phyloP scores from a whole-genome alignment of 352 stramenopile genomes.

The Phytophthora fragariaefolia region DNA sequence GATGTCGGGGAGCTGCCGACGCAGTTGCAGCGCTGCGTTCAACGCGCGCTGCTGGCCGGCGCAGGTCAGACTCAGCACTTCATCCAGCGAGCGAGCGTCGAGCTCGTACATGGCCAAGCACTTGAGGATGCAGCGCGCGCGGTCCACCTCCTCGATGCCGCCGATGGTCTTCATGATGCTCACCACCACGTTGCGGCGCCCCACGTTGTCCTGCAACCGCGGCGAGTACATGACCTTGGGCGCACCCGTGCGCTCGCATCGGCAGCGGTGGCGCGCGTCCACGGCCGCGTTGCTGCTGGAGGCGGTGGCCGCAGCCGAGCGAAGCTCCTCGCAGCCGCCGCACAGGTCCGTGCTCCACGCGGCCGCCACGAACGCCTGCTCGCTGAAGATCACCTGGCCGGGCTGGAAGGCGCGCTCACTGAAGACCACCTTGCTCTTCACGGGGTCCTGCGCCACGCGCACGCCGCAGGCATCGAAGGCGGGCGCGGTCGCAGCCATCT shows the following conservation, averaged over 20 bases:
- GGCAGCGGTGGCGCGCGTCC: constrained; percentile 37
- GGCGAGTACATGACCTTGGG: constrained; percentile 53
- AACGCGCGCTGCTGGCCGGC: constrained; percentile 50
- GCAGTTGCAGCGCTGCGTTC: constrained; percentile 50
- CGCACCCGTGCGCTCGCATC: constrained; percentile 39
- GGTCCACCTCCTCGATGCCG: constrained; percentile 73
- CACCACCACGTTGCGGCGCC: constrained; percentile 62
- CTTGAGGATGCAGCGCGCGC: constrained; percentile 73
- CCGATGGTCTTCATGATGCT: constrained; percentile 61
- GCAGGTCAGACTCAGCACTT: constrained; percentile 56
- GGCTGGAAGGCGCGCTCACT: constrained; percentile 58
- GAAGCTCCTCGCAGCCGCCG: constrained; percentile 57
- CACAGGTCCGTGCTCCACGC: constrained; percentile 75
- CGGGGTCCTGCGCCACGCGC: constrained; percentile 51
- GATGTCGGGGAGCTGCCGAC: constrained; percentile 54
- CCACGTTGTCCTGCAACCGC: constrained; percentile 47
- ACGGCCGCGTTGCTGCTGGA: constrained; percentile 15
- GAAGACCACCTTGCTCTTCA: constrained; percentile 72
- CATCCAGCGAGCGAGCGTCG: constrained; percentile 49
- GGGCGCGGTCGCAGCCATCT: constrained; percentile 51
- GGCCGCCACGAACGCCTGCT: constrained; percentile 76
- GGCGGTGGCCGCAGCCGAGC: constrained; percentile 27
- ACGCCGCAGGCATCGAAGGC: constrained; percentile 63
- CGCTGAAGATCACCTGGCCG: constrained; percentile 78
- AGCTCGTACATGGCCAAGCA: constrained; percentile 66